These are phyloP conservation scores for Intubia oerlemansii DNA, from an alignment of 2,329 filamentous ascomycete genomes.

Conservation along the genomic window DNA sequence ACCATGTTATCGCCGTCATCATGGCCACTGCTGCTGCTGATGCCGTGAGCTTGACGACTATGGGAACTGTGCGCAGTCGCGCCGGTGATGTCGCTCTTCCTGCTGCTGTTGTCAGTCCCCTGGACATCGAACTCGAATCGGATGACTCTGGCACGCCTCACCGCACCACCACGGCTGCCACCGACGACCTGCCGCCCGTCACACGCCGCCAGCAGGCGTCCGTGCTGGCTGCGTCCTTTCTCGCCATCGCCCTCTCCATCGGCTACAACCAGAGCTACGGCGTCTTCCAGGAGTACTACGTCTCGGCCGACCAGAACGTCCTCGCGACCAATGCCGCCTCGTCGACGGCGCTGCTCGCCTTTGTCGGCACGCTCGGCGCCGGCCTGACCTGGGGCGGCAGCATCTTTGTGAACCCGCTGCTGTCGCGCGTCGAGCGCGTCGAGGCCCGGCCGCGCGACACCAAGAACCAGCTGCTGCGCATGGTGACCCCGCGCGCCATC, in stretches of 20 bases:
- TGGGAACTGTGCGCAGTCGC: constrained; percentile 2
- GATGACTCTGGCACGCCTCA: too few relatives aligned
- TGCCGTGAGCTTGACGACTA: neutral
- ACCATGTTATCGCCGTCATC: too few relatives aligned
- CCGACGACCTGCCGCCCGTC: constrained; percentile 12
- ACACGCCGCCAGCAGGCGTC: constrained; percentile 19
- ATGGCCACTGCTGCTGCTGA: too few relatives aligned
- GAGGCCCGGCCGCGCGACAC: neutral
- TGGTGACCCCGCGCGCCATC: constrained; percentile 12
- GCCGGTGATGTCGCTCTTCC: constrained; percentile 2
- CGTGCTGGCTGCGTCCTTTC: constrained; percentile 21
- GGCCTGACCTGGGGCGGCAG: constrained; percentile 28
- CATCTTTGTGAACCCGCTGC: constrained; percentile 24
- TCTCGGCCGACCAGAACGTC: constrained; percentile 18
- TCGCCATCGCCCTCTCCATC: constrained; percentile 23
- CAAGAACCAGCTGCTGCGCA: neutral
- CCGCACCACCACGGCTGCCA: too few relatives aligned
- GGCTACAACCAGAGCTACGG: constrained; percentile 27
- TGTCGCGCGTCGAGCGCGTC: constrained; percentile 18
- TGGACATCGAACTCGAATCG: too few relatives aligned
- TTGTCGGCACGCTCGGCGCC: constrained; percentile 24
- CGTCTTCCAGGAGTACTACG: constrained; percentile 27
- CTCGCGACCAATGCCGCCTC: constrained; percentile 13
- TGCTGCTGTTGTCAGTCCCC: too few relatives aligned
- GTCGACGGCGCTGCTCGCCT: constrained; percentile 21